Conservation (phyloP, 768 basidiomycete species). For the Lactarius evosmus region DNA sequence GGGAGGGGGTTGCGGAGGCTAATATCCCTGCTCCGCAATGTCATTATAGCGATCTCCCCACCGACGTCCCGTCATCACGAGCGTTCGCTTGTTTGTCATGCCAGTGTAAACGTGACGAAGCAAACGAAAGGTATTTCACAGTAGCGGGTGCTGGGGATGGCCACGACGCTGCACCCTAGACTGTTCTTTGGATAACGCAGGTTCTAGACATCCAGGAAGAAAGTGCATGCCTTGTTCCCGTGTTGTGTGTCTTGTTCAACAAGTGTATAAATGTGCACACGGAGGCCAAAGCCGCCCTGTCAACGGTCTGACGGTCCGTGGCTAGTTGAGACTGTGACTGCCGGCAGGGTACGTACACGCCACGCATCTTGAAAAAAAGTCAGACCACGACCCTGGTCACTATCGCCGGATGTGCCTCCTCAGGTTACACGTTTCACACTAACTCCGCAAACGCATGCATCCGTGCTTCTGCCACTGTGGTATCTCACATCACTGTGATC, state of each 20-base stretch:
- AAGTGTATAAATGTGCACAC: no score
- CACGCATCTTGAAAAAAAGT: no score
- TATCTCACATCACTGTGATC: not conserved
- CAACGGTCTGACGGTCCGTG: no score
- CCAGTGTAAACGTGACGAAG: not conserved
- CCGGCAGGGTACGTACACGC: not conserved
- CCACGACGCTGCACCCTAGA: not conserved
- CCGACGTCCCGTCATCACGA: conserved; percentile 13
- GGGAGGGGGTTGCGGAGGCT: conserved; percentile 18
- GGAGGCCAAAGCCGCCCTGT: no score
- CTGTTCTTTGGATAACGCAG: not conserved
- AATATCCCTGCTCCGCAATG: conserved; percentile 3
- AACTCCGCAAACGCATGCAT: not conserved
- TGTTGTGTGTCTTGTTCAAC: no score
- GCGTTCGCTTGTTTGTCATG: not conserved
- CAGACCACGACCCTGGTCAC: no score
- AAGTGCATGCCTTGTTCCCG: not conserved
- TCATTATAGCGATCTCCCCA: no score
- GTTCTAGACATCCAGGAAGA: not conserved
- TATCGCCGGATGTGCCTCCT: not conserved
- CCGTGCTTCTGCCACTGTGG: not conserved
- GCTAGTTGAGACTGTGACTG: no score
- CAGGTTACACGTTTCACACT: no score
- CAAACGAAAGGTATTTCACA: not conserved
- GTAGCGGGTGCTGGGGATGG: not conserved